Percentiles rank a stretch among this genome's conserved stretches.
Evolutionary conservation across 495 filamentous ascomycete genomes (phyloP).

Genomic region (Penicillium diatomitis): DNA sequence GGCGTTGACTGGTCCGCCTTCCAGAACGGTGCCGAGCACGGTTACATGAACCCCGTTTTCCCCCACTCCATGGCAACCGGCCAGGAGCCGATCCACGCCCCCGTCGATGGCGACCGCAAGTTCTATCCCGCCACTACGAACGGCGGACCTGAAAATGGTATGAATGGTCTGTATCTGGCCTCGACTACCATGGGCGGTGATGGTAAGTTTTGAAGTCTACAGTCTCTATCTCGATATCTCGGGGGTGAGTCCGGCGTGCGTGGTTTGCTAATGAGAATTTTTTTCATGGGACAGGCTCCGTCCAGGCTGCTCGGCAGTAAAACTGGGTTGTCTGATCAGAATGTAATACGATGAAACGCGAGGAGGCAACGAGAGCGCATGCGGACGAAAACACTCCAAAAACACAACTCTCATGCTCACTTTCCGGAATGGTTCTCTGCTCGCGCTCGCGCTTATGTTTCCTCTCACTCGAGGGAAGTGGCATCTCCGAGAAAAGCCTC

Average conservation of each 20-base stretch:
- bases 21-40: conserved; percentile 55
- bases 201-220: conserved; percentile 23
- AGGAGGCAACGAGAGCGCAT: conserved; percentile 3
- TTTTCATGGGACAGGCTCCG: conserved; percentile 23
- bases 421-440: background rate
- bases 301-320: conserved; percentile 40
- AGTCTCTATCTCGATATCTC: background rate
- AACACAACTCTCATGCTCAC: too few relatives aligned
- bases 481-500: background rate
- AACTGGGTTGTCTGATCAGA: conserved; percentile 6
- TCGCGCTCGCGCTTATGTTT: background rate
- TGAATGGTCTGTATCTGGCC: conserved; percentile 40
- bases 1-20: conserved; percentile 66
- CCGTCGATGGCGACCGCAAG: conserved; percentile 38
- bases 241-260: background rate
- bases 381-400: background rate
- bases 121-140: conserved; percentile 36
- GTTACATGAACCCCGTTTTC: conserved; percentile 51
- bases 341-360: conserved; percentile 7
- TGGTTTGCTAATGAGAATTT: background rate
- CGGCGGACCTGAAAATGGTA: conserved; percentile 33
- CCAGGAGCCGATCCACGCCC: conserved; percentile 38
- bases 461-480: background rate
- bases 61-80: conserved; percentile 43
- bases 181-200: conserved; percentile 39